A percentile compares a stretch with the other conserved stretches of the same genome.
Evolutionary conservation across 176 grass and related monocot genomes (phyloP).

Genomic region (Carex parvula): DNA sequence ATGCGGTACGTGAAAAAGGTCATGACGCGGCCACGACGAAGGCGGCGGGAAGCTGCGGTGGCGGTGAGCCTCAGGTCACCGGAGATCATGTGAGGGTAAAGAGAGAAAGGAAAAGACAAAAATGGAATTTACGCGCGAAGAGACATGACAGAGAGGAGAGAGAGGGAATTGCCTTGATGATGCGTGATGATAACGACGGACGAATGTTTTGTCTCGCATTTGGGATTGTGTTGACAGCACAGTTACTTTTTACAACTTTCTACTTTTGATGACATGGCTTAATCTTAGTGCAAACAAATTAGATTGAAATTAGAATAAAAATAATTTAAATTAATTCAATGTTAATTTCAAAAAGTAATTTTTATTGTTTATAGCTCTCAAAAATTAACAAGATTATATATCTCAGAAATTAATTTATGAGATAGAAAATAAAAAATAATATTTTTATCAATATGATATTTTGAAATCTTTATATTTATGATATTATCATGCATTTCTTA

Average conservation of each 20-base stretch:
- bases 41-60: not conserved
- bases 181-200: slow-evolving; percentile 5
- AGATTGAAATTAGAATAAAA: too few species aligned
- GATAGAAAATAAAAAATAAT: too few species aligned
- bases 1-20: slow-evolving; percentile 10
- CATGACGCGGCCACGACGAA: slow-evolving; percentile 26
- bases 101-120: slow-evolving; percentile 5
- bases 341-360: too few species aligned
- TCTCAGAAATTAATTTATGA: too few species aligned
- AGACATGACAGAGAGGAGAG: slow-evolving; percentile 27
- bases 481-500: too few species aligned
- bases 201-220: not conserved
- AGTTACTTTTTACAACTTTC: not conserved
- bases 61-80: not conserved
- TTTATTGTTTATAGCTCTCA: too few species aligned
- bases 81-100: slow-evolving; percentile 12
- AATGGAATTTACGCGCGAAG: slow-evolving; percentile 3
- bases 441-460: too few species aligned
- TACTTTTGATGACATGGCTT: not conserved
- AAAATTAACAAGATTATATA: too few species aligned
- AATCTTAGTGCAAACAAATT: too few species aligned
- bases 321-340: too few species aligned
- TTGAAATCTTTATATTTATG: too few species aligned
- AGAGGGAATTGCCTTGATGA: not conserved
- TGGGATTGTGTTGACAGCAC: not conserved